These are phyloP conservation scores for Trichosanthes cucumerina DNA, from an alignment of 306 rosid species.

Conservation along the genomic window DNA sequence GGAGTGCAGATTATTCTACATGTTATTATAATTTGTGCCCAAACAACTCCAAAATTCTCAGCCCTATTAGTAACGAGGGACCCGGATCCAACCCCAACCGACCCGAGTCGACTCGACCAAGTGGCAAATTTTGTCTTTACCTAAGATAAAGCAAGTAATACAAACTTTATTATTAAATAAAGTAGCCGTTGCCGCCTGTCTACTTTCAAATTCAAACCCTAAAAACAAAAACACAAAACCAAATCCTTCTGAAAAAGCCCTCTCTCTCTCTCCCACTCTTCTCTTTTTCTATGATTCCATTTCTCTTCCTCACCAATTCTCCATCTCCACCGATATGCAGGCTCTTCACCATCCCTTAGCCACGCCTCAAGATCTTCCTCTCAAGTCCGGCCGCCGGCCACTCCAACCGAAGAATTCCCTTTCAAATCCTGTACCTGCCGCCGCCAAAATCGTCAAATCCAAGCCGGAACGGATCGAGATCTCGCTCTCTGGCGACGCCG, in stretches of 20 bases:
- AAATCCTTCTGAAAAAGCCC: neutral
- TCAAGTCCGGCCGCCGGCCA: constrained; percentile 56
- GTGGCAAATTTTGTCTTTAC: neutral
- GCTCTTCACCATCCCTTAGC: constrained; percentile 24
- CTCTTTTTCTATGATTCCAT: neutral
- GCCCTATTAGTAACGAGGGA: neutral
- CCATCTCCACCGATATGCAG: constrained; percentile 22
- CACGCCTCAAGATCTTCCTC: constrained; percentile 28
- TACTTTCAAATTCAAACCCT: constrained; percentile 59
- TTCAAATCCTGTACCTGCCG: constrained; percentile 18
- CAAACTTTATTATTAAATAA: neutral
- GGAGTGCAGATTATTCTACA: no score
- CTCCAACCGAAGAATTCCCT: constrained; percentile 56
- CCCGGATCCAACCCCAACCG: neutral
- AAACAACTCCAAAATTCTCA: no score
- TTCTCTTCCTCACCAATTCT: neutral
- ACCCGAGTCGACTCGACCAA: neutral
- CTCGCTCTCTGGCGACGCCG: constrained; percentile 13
- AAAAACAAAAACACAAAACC: neutral
- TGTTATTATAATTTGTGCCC: no score
- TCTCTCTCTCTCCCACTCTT: neutral
- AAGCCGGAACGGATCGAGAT: constrained; percentile 21
- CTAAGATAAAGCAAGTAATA: neutral
- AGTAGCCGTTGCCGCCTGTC: constrained; percentile 86
- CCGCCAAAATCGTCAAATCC: constrained; percentile 18